Base-by-base conservation (phyloP, 2,329 filamentous ascomycete species). In the Fusarium buxicola region DNA sequence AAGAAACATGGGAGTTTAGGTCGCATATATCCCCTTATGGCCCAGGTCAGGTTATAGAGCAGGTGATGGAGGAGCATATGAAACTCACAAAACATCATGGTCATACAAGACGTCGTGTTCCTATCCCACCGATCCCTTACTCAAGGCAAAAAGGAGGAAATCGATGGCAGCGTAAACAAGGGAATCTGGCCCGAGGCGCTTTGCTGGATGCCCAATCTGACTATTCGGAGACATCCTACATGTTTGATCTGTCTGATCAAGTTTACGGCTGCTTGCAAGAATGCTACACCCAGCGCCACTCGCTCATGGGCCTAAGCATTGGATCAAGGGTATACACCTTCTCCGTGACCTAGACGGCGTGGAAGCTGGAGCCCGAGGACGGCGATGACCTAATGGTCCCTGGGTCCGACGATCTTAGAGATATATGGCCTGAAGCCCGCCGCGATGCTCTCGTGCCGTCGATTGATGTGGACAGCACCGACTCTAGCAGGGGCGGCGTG, bases 261-360 rank as follows among this genome's bases (percentile, higher is more conserved):
- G n/a, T n/a, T n/a, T n/a, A n/a, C n/a, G n/a, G n/a, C n/a, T n/a
- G n/a, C n/a, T n/a, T n/a, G n/a, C n/a, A n/a, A n/a, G n/a, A n/a
- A n/a, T n/a, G n/a, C n/a, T n/a, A n/a, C n/a, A n/a, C n/a, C n/a
- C n/a, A n/a, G n/a, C n/a, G n/a, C n/a, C n/a, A n/a, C n/a, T n/a
- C n/a, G n/a, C n/a, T n/a, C n/a, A n/a, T n/a, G n/a, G n/a, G n/a
- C n/a, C n/a, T n/a, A n/a, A n/a, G n/a, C n/a, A n/a, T 60, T 25
- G 56, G 60, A 9, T 44, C 52, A 8, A 31, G 43, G 13, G 50
- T 60, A 48, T 63, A 63, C 44, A 60, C 47, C 10, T 60, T 60
- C 18, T 45, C 56, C 8, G 39, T 60, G 7, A 57, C 44, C 4
- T 63, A 52, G 56, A 54, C 47, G 5, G 56, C 60, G 13, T 52